Evolutionary conservation across 768 basidiomycete species (phyloP), one percentile per base, ranked within the genome.

Genomic region (Holtermanniella nyarrowii): DNA sequence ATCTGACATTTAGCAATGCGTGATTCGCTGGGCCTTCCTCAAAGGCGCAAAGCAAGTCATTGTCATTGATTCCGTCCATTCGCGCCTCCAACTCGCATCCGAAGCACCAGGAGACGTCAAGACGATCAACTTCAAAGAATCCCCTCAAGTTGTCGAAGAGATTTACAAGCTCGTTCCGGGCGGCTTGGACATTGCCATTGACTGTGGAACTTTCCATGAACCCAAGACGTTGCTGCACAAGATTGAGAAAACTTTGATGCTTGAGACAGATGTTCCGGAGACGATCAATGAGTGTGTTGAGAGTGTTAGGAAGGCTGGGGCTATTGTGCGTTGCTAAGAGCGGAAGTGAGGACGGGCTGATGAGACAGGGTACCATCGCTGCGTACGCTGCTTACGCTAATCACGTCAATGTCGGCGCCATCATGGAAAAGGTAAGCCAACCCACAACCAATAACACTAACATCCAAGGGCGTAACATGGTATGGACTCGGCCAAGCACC

Each of bases 401-500:
- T 66, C 78, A 69, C 57, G 63, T 66, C 55, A 63, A 62, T 55
- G 67, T 86, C 47, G 83, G 84, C 5, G 80, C 84, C 0, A 60
- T 86, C 25, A 86, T 86, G 84, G 83, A 86, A 74, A 82, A 82
- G 43, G 61, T 54, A 2, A 5, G n/a, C 18, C 42, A n/a, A n/a
- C n/a, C n/a, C n/a, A n/a, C n/a, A 24, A n/a, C n/a, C n/a, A n/a
- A n/a, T n/a, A n/a, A n/a, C n/a, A 16, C 31, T 58, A 23, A 31
- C 50, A 22, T 10, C 45, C 18, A 25, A 16, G 68, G 84, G 84
- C 7, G 72, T 83, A 16, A 73, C 82, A 55, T 74, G 85, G 46
- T 82, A 84, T 59, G 83, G 83, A 5, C 82, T 83, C 56, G 83
- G 83, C 0, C 83, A 86, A 46, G 82, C 83, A 0, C 84, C 84